phyloP scores from a whole-genome alignment of 352 stramenopile genomes.

The Pythium aphanidermatum region DNA sequence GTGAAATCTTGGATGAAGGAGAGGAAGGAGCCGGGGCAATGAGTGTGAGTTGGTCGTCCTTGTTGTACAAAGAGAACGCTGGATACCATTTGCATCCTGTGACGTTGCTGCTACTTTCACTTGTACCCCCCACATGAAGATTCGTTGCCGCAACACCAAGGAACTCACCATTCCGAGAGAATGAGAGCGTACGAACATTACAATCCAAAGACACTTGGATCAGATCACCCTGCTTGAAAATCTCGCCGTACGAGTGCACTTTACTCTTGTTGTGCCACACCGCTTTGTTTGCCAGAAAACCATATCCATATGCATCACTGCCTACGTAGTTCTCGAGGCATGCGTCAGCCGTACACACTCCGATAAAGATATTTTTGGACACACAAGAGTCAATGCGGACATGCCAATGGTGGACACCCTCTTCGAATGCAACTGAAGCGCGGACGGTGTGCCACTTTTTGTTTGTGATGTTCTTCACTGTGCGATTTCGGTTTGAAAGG shows the following conservation, averaged over 20 bases:
- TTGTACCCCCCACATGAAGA: slow-evolving; percentile 38
- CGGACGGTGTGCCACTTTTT: slow-evolving; percentile 91
- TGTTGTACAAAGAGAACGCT: slow-evolving; percentile 91
- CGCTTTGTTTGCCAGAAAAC: slow-evolving; percentile 88
- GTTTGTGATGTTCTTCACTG: slow-evolving; percentile 77
- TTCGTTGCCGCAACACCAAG: slow-evolving; percentile 80
- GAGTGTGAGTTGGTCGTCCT: slow-evolving; percentile 82
- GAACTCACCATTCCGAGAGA: slow-evolving; percentile 81
- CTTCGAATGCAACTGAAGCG: slow-evolving; percentile 54
- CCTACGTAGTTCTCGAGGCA: slow-evolving; percentile 88
- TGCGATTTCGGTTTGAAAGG: slow-evolving; percentile 67
- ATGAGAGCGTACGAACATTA: slow-evolving; percentile 71
- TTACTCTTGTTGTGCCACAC: slow-evolving; percentile 92
- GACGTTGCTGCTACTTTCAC: background rate
- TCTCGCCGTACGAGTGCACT: slow-evolving; percentile 84
- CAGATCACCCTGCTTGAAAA: slow-evolving; percentile 87
- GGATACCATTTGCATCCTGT: slow-evolving; percentile 67
- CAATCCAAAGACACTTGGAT: slow-evolving; percentile 85
- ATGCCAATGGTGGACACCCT: slow-evolving; percentile 83
- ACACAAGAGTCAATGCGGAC: slow-evolving; percentile 85
- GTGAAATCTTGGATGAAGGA: slow-evolving; percentile 1
- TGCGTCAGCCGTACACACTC: slow-evolving; percentile 61
- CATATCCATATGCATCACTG: slow-evolving; percentile 83
- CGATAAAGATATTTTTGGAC: slow-evolving; percentile 92
- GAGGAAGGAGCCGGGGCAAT: slow-evolving; percentile 26